phyloP scores from a whole-genome alignment of 192 early-diverging fungal genomes.

The Thoreauomyces humboldtii region DNA sequence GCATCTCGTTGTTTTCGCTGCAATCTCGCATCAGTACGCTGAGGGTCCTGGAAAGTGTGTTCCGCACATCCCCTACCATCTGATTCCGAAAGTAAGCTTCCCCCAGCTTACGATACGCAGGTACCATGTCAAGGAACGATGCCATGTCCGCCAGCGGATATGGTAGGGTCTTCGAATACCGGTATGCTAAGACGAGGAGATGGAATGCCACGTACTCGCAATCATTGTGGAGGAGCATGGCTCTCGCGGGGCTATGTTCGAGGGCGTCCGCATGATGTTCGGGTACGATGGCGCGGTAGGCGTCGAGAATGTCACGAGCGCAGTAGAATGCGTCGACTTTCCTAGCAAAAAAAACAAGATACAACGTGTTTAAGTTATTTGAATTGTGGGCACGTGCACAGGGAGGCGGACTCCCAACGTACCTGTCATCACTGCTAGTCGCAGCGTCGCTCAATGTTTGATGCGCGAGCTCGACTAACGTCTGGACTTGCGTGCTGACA shows the following conservation, averaged over 20 bases:
- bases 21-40: too few species aligned
- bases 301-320: conserved; percentile 49
- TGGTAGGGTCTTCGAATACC: conserved; percentile 41
- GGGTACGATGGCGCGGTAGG: conserved; percentile 64
- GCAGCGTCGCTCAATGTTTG: conserved; percentile 22
- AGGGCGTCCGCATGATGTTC: conserved; percentile 57
- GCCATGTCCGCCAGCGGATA: conserved; percentile 31
- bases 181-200: conserved; percentile 43
- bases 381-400: neutral
- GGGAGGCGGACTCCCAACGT: too few species aligned
- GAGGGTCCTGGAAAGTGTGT: too few species aligned
- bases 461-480: conserved; percentile 40
- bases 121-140: conserved; percentile 54
- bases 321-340: conserved; percentile 28
- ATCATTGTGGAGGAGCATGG: conserved; percentile 68
- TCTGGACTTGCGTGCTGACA: conserved; percentile 38
- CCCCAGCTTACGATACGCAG: conserved; percentile 47
- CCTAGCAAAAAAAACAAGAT: conserved; percentile 11
- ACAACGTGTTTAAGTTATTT: neutral
- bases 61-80: conserved; percentile 43
- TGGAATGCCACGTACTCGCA: conserved; percentile 54
- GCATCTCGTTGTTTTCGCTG: conserved; percentile 57
- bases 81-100: conserved; percentile 52
- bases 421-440: too few species aligned
- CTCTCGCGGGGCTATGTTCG: conserved; percentile 43